phyloP scores from a whole-genome alignment of 129 eudicot genomes.

The Chrysanthemum makinoi region DNA sequence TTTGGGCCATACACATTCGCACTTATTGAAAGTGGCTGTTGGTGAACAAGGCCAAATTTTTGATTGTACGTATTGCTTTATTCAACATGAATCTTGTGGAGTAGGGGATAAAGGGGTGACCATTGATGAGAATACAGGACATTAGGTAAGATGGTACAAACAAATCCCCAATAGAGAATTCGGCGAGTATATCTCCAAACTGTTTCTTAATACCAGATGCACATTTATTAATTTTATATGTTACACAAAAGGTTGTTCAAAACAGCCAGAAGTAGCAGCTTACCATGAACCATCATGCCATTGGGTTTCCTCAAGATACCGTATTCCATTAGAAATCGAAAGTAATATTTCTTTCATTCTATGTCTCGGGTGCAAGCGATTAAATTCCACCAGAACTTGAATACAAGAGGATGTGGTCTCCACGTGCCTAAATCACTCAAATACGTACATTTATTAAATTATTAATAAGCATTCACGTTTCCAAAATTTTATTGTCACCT shows the following conservation, averaged over 20 bases:
- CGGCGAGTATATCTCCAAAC: too few species aligned
- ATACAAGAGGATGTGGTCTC: conserved; percentile 56
- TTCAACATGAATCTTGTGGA: too few species aligned
- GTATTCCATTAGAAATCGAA: conserved; percentile 40
- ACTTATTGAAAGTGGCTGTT: too few species aligned
- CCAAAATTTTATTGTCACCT: not conserved
- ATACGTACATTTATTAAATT: not conserved
- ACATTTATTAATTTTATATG: too few species aligned
- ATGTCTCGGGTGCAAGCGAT: conserved; percentile 40
- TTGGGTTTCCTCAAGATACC: conserved; percentile 54
- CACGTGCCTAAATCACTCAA: conserved; percentile 42
- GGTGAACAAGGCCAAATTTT: too few species aligned
- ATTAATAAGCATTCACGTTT: not conserved
- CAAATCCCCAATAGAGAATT: not conserved
- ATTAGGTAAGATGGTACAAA: not conserved
- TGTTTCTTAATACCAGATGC: not conserved
- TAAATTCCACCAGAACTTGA: conserved; percentile 48
- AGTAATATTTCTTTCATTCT: conserved; percentile 43
- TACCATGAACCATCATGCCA: conserved; percentile 66
- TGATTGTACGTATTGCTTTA: too few species aligned
- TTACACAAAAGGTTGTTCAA: too few species aligned
- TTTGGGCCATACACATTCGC: too few species aligned
- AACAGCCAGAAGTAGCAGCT: conserved; percentile 8
- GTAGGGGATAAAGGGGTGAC: too few species aligned
- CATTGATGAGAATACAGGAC: too few species aligned